Base-by-base conservation (phyloP, 2,329 filamentous ascomycete species). In the Colletotrichum sp. region DNA sequence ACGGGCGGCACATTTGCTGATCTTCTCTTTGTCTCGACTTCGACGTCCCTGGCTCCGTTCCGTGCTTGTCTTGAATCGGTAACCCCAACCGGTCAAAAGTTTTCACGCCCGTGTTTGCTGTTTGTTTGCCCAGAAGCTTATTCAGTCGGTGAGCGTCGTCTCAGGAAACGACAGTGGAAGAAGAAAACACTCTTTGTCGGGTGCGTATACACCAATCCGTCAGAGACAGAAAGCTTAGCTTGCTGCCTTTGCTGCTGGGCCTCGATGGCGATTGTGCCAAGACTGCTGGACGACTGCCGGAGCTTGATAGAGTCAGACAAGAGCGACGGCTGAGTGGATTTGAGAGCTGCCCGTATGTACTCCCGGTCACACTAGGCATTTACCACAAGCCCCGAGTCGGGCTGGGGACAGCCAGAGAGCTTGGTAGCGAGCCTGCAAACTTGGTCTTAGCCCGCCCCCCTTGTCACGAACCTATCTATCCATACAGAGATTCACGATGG, bases 1-100 rank as follows among this genome's bases (percentile, higher is more conserved):
- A 36, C 12, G 34, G 59, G 55, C 55, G 70, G 29, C 44, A 32
- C 15, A 29, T n/a, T 49, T 44, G 73, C 70, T 64, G 64, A 74
- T 76, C 71, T 25, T 73, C 69, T 49, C 70, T 76, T 64, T 73
- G 71, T 76, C 65, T 49, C 59, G 49, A 22, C n/a, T 16, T 44
- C 44, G 70, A 74, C 63, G 74, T 69, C 44, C 44, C 74, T 69
- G 64, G 64, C 22, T 32, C 32, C 25, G 39, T 32, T 63, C 72
- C 32, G 59, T 52, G 25, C 44, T 22, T 69, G 69, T 68, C 64
- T 44, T 52, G 8, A n/a, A 52, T 73, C 64, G 57, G 64, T 13
- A 61, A 22, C 57, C 73, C 64, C 57, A 76, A 69, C 64, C 57
- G 57, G 29, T 39, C 13, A 34, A 27, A 25, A 9, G 16, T 59